Conservation (phyloP, 345 rosid species). For the Citrus sinensis region DVS_A1.0 CM039162.1:1511001-1511500, state of each 20-base stretch:
- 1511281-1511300: slow-evolving; percentile 10
- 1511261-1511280: slow-evolving; percentile 24
- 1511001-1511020: neutral
- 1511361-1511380: neutral
- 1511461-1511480: neutral
- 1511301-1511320: neutral
- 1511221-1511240: neutral
- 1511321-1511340: slow-evolving; percentile 1
- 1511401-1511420: slow-evolving; percentile 10
- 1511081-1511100: neutral
- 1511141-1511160: slow-evolving; percentile 1
- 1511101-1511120: neutral
- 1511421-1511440: neutral
- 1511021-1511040: slow-evolving; percentile 23
- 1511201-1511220: neutral
- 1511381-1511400: neutral
- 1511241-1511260: slow-evolving; percentile 3
- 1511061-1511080: slow-evolving; percentile 12
- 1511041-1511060: neutral
- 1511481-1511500: neutral
- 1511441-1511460: neutral
- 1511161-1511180: slow-evolving; percentile 9
- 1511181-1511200: slow-evolving; percentile 13
- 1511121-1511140: neutral
- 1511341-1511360: slow-evolving; percentile 1